Base-by-base conservation (phyloP, 306 rosid species). In the Malus orientalis region DNA sequence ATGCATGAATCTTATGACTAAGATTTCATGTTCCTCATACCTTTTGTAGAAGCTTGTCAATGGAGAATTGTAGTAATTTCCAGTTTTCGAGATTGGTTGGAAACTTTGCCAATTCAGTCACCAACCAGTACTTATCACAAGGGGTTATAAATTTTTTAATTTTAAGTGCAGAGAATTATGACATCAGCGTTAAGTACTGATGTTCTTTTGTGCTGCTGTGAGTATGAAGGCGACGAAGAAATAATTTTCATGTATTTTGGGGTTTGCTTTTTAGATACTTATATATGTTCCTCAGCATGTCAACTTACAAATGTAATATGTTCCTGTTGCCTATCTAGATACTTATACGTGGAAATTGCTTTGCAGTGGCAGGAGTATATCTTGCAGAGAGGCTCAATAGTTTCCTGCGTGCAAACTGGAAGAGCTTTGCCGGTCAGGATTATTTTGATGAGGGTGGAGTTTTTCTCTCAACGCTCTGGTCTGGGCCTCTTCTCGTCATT, bases 341-440 rank as follows among this genome's bases (percentile, higher is more conserved):
- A 49, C 71, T 84, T 74, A 80, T 69, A 29, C 51, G n/a, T 25
- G 66, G 22, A 42, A 66, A 40, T 45, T 81, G 20, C 85, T 78
- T 33, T 84, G 84, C 91, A 95, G 99, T 92, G 97, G 87, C 78
- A 73, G 97, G 97, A 81, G 99, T 92, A 55, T 95, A 88, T 86
- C 81, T 95, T 70, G 97, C 97, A 27, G 97, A 92, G 92, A 83
- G 73, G 67, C 80, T 95, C 38, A 95, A 95, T 84, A 60, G 61
- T 68, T 20, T 87, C 62, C 54, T 91, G 77, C 80, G 89, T 55
- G 76, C 85, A 79, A 88, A 92, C 85, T 95, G 97, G 99, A 92
- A 81, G 84, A 88, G 84, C 82, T 95, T 95, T 57, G 79, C 97
- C 10, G 18, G 88, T 80, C 99, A 92, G 84, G 91, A 95, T 81